Evolutionary conservation across 2,329 filamentous ascomycete genomes (phyloP).

Genomic region (Chrysoporthe deuterocubensis): DNA sequence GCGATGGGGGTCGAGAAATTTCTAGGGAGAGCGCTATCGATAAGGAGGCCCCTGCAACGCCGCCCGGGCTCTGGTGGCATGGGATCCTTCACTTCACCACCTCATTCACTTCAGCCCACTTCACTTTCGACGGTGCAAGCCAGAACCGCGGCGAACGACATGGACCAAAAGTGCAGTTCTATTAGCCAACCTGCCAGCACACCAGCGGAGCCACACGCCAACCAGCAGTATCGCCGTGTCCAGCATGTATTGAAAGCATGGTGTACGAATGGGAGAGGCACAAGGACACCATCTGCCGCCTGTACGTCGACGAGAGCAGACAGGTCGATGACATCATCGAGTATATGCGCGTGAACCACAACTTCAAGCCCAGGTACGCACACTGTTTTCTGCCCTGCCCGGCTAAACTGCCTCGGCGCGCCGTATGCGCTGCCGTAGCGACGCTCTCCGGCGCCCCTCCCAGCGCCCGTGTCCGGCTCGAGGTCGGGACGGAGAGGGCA

Average conservation of each 20-base stretch:
- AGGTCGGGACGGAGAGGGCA: no score
- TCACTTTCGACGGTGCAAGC: neutral
- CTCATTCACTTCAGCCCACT: neutral
- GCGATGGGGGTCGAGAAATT: constrained; percentile 23
- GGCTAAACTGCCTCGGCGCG: constrained; percentile 20
- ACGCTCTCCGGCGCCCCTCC: constrained; percentile 6
- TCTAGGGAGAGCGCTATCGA: constrained; percentile 24
- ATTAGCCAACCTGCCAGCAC: neutral
- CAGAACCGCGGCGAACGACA: constrained; percentile 18
- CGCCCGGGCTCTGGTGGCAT: neutral
- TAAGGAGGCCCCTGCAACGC: constrained; percentile 8
- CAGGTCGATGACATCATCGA: constrained; percentile 76
- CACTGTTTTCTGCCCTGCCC: neutral
- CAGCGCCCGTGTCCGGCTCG: neutral
- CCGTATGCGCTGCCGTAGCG: constrained; percentile 23
- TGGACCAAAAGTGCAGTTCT: constrained; percentile 25
- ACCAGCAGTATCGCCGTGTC: no score
- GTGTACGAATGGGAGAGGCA: constrained; percentile 53
- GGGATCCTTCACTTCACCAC: neutral
- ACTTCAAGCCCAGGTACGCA: constrained; percentile 72
- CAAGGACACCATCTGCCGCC: constrained; percentile 51
- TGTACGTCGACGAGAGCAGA: constrained; percentile 79
- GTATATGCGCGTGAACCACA: constrained; percentile 66
- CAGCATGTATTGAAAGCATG: constrained; percentile 39
- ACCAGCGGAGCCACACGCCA: neutral